Evolutionary conservation across 2,329 filamentous ascomycete species (phyloP).

Genomic region (Scopulariopsis brevicaulis): DNA sequence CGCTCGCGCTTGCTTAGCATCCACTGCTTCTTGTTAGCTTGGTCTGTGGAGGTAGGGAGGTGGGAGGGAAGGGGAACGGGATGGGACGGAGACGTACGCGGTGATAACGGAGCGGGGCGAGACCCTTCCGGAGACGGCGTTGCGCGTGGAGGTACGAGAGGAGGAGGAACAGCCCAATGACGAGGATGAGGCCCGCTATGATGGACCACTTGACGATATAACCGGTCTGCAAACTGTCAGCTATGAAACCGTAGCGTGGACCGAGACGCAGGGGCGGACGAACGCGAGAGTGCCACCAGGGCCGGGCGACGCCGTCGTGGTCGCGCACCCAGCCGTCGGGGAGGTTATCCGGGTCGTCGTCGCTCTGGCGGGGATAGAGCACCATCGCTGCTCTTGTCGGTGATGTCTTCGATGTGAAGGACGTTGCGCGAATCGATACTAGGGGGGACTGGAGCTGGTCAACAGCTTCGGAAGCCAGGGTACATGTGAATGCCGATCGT

Average conservation of each 20-base stretch:
- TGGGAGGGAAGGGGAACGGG: conserved; percentile 1
- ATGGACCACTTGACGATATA: conserved; percentile 61
- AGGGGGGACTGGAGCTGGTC: too few species aligned
- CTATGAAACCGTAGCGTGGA: not conserved
- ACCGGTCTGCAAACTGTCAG: conserved; percentile 35
- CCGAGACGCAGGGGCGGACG: not conserved
- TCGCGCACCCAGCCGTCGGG: conserved; percentile 15
- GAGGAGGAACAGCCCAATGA: conserved; percentile 51
- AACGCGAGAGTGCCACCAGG: conserved; percentile 14
- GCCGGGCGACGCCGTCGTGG: conserved; percentile 11
- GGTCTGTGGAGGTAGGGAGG: not conserved
- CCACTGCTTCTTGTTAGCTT: conserved; percentile 24
- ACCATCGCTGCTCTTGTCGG: not conserved
- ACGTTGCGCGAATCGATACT: not conserved
- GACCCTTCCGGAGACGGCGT: conserved; percentile 51
- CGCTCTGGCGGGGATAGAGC: not conserved
- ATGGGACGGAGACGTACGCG: conserved; percentile 35
- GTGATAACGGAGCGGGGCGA: conserved; percentile 58
- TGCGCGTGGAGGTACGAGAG: conserved; percentile 62
- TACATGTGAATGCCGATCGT: too few species aligned
- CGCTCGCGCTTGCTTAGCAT: conserved; percentile 35
- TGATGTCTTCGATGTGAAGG: not conserved
- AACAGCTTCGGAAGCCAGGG: too few species aligned
- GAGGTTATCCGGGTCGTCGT: conserved; percentile 4
- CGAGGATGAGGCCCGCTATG: conserved; percentile 47